Evolutionary conservation across 2,329 filamentous ascomycete species (phyloP).

Genomic region (Aspergillus latus): DNA sequence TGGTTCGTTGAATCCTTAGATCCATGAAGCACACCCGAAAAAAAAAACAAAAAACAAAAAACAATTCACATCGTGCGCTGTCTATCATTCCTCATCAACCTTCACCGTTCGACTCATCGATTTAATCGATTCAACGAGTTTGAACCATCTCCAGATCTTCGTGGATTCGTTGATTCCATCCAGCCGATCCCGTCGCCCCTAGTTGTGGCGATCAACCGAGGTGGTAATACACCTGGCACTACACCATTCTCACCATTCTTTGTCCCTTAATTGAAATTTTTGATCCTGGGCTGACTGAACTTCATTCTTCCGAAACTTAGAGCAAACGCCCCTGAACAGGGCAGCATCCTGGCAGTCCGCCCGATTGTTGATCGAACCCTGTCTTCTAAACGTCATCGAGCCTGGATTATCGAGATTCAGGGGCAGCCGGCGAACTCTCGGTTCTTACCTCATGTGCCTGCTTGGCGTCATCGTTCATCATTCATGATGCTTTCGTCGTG

Average conservation of each 20-base stretch:
- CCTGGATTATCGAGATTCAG: conserved; percentile 2
- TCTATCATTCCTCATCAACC: not conserved
- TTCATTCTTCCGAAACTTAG: not conserved
- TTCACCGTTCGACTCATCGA: not conserved
- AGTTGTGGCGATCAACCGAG: not conserved
- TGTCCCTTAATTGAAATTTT: not conserved
- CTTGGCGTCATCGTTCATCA: not conserved
- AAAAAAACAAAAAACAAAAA: not conserved
- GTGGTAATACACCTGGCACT: not conserved
- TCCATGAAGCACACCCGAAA: not conserved
- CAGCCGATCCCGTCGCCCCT: not conserved
- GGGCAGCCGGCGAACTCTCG: not conserved
- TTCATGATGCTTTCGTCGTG: not conserved
- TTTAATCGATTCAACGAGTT: not conserved
- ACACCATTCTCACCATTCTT: not conserved
- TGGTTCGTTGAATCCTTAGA: conserved; percentile 9
- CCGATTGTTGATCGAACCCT: not conserved
- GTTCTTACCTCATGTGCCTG: not conserved
- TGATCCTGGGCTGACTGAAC: not conserved
- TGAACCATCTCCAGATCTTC: not conserved
- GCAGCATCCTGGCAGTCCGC: not conserved
- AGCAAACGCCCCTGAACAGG: conserved; percentile 1
- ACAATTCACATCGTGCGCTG: not conserved
- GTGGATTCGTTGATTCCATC: not conserved
- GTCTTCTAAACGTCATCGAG: not conserved